A percentile compares a stretch with the other conserved stretches of the same genome.
Evolutionary conservation across 768 basidiomycete genomes (phyloP).

Genomic region (Pleurotus tuoliensis): DNA sequence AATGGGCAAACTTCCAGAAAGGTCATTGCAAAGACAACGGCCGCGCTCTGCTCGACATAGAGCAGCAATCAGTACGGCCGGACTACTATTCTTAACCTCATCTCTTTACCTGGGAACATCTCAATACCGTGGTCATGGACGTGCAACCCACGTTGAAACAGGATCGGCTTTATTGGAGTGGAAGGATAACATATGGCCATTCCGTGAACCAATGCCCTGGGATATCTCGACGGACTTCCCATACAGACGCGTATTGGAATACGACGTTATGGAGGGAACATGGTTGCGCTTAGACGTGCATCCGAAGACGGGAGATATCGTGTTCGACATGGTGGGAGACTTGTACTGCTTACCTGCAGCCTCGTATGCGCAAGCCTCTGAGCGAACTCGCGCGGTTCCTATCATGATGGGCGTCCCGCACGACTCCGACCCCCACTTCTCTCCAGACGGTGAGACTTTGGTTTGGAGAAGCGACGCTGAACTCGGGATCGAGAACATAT

Average conservation of each 20-base stretch:
- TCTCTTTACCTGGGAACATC: too few species aligned
- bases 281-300: conserved; percentile 75
- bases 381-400: conserved; percentile 42
- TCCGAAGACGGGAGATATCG: conserved; percentile 63
- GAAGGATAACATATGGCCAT: conserved; percentile 56
- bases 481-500: conserved; percentile 72
- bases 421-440: conserved; percentile 72
- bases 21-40: too few species aligned
- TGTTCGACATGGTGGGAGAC: conserved; percentile 75
- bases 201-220: conserved; percentile 58
- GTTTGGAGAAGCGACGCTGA: conserved; percentile 72
- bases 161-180: conserved; percentile 35
- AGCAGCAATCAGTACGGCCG: too few species aligned
- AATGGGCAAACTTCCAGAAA: too few species aligned
- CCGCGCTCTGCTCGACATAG: too few species aligned
- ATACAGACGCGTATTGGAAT: conserved; percentile 61
- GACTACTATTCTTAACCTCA: too few species aligned
- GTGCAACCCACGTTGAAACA: neutral
- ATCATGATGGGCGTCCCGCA: conserved; percentile 62
- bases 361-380: conserved; percentile 9
- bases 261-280: conserved; percentile 70
- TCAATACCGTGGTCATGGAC: too few species aligned
- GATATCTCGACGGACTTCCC: conserved; percentile 75
- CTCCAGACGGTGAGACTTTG: conserved; percentile 58
- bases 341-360: conserved; percentile 63